phyloP scores from a whole-genome alignment of 2,329 filamentous ascomycete species.

The Penicillium sp. region DNA sequence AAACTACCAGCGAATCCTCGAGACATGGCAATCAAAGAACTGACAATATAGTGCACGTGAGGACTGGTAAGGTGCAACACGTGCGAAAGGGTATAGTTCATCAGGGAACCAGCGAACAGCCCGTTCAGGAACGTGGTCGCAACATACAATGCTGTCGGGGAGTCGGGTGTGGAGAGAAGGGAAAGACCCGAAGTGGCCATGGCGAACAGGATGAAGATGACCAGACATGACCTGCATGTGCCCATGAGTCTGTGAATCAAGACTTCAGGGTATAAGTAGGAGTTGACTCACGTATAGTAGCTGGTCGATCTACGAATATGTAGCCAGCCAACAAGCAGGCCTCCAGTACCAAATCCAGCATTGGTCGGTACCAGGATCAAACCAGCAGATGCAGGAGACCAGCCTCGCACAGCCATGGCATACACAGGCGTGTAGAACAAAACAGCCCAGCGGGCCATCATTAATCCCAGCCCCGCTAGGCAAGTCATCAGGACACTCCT shows the following conservation, averaged over 20 bases:
- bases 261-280: not conserved
- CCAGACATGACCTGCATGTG: conserved; percentile 54
- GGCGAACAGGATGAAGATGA: conserved; percentile 64
- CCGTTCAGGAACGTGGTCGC: conserved; percentile 69
- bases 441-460: conserved; percentile 78
- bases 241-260: not conserved
- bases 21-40: conserved; percentile 75
- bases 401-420: conserved; percentile 72
- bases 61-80: conserved; percentile 69
- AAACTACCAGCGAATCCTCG: conserved; percentile 80
- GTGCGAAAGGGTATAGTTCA: conserved; percentile 83
- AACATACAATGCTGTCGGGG: conserved; percentile 58
- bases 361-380: conserved; percentile 81
- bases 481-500: conserved; percentile 73
- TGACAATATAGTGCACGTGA: conserved; percentile 72
- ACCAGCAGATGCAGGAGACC: conserved; percentile 69
- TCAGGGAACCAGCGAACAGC: conserved; percentile 67
- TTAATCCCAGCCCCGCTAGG: conserved; percentile 71
- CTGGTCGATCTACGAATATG: conserved; percentile 73
- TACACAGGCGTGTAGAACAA: conserved; percentile 82
- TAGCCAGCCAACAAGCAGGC: conserved; percentile 70
- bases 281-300: conserved; percentile 62
- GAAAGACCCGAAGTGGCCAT: conserved; percentile 61
- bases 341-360: conserved; percentile 72
- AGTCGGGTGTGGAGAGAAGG: conserved; percentile 54